Evolutionary conservation across 1,284 basidiomycete species (phyloP).

Genomic region (Cutaneotrichosporon cavernicola): DNA sequence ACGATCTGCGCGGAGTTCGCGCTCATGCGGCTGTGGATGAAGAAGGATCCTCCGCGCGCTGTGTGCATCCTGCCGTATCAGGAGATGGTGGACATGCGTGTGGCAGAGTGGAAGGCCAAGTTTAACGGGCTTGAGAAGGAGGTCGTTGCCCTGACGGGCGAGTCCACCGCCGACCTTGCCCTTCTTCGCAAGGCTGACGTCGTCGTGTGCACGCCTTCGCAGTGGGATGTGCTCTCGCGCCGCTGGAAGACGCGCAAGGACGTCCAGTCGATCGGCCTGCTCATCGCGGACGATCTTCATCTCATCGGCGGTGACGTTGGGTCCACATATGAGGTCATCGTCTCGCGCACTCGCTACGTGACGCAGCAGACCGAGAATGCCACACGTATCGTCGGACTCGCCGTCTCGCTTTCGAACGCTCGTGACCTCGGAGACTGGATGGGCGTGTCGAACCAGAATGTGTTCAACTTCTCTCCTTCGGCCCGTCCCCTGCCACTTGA

Average conservation of each 20-base stretch:
- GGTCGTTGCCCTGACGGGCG: slow-evolving; percentile 88
- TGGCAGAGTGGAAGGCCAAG: slow-evolving; percentile 83
- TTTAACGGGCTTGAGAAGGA: slow-evolving; percentile 83
- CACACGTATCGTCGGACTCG: slow-evolving; percentile 89
- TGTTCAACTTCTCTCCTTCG: slow-evolving; percentile 97
- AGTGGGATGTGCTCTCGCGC: slow-evolving; percentile 97
- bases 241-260: slow-evolving; percentile 94
- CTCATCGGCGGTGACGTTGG: slow-evolving; percentile 89
- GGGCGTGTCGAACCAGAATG: slow-evolving; percentile 83
- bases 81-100: slow-evolving; percentile 90
- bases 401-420: slow-evolving; percentile 93
- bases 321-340: slow-evolving; percentile 91
- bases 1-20: slow-evolving; percentile 97
- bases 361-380: slow-evolving; percentile 89
- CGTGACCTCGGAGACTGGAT: slow-evolving; percentile 98
- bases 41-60: slow-evolving; percentile 75
- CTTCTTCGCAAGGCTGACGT: slow-evolving; percentile 86
- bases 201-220: slow-evolving; percentile 82
- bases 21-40: slow-evolving; percentile 85
- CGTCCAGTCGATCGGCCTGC: slow-evolving; percentile 84
- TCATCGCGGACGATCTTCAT: slow-evolving; percentile 95
- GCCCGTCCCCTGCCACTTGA: slow-evolving; percentile 95
- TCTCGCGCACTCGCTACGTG: slow-evolving; percentile 91
- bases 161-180: slow-evolving; percentile 89
- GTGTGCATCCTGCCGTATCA: slow-evolving; percentile 96